These are phyloP conservation scores for Calonectria henricotiae DNA, from an alignment of 2,329 filamentous ascomycete genomes.

Conservation along the genomic window DNA sequence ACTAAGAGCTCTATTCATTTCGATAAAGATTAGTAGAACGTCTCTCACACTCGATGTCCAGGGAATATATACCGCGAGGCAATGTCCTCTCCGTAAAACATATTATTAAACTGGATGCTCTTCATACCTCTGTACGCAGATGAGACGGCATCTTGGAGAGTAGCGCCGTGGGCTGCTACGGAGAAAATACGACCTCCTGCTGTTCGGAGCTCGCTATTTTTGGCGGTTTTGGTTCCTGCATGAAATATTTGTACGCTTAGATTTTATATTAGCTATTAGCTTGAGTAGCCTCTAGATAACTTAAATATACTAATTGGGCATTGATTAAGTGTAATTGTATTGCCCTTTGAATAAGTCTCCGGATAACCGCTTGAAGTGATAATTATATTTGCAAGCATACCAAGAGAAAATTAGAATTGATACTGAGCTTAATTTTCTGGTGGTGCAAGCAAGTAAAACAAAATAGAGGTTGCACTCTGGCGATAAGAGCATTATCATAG, in stretches of 20 bases:
- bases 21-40: too few relatives aligned
- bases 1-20: too few relatives aligned
- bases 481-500: not conserved
- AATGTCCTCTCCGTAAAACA: not conserved
- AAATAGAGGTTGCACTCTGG: not conserved
- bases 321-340: not conserved
- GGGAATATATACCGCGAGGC: not conserved
- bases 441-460: not conserved
- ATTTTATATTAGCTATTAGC: too few relatives aligned
- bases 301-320: not conserved
- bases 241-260: not conserved
- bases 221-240: not conserved
- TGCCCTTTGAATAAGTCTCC: not conserved
- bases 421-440: not conserved
- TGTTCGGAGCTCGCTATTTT: not conserved
- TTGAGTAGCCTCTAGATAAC: not conserved
- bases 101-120: not conserved
- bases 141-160: not conserved
- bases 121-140: not conserved
- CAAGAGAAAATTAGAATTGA: not conserved
- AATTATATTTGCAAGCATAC: conserved; percentile 4
- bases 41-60: not conserved
- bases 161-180: not conserved
- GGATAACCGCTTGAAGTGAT: not conserved
- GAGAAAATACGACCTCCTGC: not conserved